Evolutionary conservation across 2,329 filamentous ascomycete species (phyloP).

Genomic region (Ilyonectria mors-panacis): DNA sequence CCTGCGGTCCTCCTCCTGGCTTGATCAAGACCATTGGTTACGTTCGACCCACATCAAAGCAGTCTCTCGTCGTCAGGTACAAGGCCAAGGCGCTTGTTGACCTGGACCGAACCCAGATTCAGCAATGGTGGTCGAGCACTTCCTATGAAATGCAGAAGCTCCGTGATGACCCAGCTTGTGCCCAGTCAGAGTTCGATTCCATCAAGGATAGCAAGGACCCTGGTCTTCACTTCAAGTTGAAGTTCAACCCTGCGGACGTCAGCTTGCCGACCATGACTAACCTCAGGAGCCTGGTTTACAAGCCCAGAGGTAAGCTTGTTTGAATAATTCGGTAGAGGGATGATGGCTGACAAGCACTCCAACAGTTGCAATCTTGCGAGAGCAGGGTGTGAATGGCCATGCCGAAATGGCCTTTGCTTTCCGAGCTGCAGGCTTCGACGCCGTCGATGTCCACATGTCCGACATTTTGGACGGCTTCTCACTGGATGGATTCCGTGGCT

Average conservation of each 20-base stretch:
- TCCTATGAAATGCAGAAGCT: constrained; percentile 93
- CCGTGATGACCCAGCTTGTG: constrained; percentile 89
- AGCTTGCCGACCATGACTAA: constrained; percentile 73
- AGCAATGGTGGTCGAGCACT: constrained; percentile 90
- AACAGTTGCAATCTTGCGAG: constrained; percentile 91
- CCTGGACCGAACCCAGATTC: constrained; percentile 79
- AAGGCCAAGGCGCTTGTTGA: constrained; percentile 78
- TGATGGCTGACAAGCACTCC: constrained; percentile 72
- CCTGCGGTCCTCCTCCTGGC: constrained; percentile 85
- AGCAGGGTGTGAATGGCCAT: constrained; percentile 95
- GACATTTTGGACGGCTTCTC: constrained; percentile 87
- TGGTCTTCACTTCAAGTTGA: constrained; percentile 87
- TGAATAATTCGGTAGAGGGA: constrained; percentile 16
- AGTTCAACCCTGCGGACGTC: constrained; percentile 83
- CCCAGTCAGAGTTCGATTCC: constrained; percentile 84
- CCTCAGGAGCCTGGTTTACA: constrained; percentile 68
- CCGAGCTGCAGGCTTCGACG: constrained; percentile 89
- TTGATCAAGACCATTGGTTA: constrained; percentile 88
- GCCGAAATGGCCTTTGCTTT: constrained; percentile 99
- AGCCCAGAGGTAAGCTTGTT: constrained; percentile 60
- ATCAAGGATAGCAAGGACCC: constrained; percentile 84
- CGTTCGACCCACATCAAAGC: constrained; percentile 77
- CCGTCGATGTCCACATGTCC: constrained; percentile 97
- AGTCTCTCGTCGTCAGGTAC: constrained; percentile 83
- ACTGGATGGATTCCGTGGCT: constrained; percentile 85